Conservation (phyloP, 129 eudicot genomes). For the Dittrichia graveolens region DNA sequence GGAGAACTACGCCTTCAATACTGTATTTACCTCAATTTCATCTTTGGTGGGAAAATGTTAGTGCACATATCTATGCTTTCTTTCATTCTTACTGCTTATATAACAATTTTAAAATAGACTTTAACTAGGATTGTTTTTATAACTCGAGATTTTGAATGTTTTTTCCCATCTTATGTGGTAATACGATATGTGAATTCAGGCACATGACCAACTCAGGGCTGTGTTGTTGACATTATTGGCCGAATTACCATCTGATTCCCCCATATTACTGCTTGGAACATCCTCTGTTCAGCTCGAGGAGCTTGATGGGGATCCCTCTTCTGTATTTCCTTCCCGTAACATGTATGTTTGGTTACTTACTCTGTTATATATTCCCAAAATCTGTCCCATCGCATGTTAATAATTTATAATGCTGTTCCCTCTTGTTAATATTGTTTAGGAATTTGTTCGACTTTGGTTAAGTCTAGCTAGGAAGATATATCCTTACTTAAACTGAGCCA, state of each 20-base stretch:
- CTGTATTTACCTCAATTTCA: conserved; percentile 92
- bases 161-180: conserved; percentile 25
- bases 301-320: conserved; percentile 51
- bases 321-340: conserved; percentile 59
- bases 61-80: conserved; percentile 28
- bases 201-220: conserved; percentile 92
- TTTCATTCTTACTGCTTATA: conserved; percentile 25
- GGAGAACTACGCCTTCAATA: conserved; percentile 95
- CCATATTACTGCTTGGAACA: conserved; percentile 84
- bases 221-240: conserved; percentile 80
- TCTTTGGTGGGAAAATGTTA: conserved; percentile 98
- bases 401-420: background rate
- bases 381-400: background rate
- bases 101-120: background rate
- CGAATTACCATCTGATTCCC: conserved; percentile 87
- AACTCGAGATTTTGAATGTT: background rate
- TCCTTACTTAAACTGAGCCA: background rate
- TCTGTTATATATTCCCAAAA: background rate
- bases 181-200: conserved; percentile 47
- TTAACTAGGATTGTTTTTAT: conserved; percentile 1
- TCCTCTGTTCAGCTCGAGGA: conserved; percentile 55
- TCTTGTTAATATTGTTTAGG: background rate
- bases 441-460: background rate
- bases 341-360: conserved; percentile 51
- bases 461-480: background rate